Conservation (phyloP, 306 rosid genomes). For the Pyrus communis region DNA sequence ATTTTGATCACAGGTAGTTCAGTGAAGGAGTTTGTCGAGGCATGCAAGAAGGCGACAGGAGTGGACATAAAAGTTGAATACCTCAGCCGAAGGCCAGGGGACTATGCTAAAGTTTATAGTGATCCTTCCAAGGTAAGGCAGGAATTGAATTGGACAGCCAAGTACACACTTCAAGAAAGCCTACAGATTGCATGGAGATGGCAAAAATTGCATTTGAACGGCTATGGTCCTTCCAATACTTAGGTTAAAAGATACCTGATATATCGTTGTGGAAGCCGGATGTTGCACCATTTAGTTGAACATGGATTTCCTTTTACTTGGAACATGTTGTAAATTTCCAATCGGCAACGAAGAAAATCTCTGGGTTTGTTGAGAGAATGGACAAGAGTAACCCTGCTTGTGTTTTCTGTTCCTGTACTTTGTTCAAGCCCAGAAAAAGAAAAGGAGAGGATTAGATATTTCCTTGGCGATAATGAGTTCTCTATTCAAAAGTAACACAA, state of each 20-base stretch:
- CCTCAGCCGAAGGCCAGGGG: conserved; percentile 82
- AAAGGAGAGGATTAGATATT: neutral
- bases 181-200: conserved; percentile 71
- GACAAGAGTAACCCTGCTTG: neutral
- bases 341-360: neutral
- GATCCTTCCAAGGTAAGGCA: conserved; percentile 67
- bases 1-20: conserved; percentile 57
- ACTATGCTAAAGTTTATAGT: conserved; percentile 80
- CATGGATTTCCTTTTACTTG: neutral
- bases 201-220: conserved; percentile 68
- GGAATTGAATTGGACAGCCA: conserved; percentile 79
- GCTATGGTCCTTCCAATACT: conserved; percentile 36
- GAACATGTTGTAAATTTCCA: neutral
- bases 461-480: neutral
- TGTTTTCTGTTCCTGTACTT: neutral
- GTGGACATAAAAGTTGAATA: conserved; percentile 58
- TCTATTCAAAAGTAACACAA: neutral
- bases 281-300: neutral
- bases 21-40: conserved; percentile 85
- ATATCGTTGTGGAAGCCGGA: neutral
- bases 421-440: neutral
- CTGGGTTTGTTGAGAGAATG: neutral
- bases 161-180: conserved; percentile 60
- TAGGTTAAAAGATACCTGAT: neutral
- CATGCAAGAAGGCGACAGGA: conserved; percentile 93